Evolutionary conservation across 208 protist genomes (phyloP), one percentile per base, ranked within the genome.

Genomic region (Acanthamoeba culbertsoni): DNA sequence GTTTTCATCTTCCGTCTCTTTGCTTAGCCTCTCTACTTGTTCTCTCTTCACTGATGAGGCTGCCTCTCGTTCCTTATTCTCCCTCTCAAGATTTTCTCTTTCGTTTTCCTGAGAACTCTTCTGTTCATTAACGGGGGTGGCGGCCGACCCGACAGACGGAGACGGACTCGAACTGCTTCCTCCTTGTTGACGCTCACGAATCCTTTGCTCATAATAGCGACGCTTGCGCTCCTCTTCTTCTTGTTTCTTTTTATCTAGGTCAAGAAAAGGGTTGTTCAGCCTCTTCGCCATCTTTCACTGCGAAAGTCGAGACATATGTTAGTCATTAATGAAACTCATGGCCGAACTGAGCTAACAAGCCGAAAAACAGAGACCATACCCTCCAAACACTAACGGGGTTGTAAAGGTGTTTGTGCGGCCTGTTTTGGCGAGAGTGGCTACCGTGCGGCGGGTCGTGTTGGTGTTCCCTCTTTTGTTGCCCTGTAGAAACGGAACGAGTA

Each of bases 231-330:
- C 86, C 57, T 92, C 86, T 35, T 92, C 86, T 37, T 92, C 86
- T 33, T 92, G 86, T 33, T 92, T 92, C 55, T 92, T 77, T 57
- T 92, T 92, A 57, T 92, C 86, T 12, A 92, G 35, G 0, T 89
- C 57, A 51, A 92, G 28, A 43, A 92, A 92, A 18, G 86, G 86
- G 42, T 92, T 92, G 86, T 92, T 92, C 18, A 92, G 14, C 16
- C 86, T 18, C 35, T 92, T 92, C 33, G 77, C 77, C 77, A 68
- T 68, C 59, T 68, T 37, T 20, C 10, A 7, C 20, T 62, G 26
- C 55, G 55, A n/a, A n/a, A n/a, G n/a, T n/a, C n/a, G n/a, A n/a
- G n/a, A n/a, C n/a, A n/a, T n/a, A n/a, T n/a, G n/a, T n/a, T n/a
- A n/a, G n/a, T n/a, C n/a, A n/a, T n/a, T n/a, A n/a, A n/a, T n/a